Percentiles rank a stretch among this genome's conserved stretches.
Conservation (phyloP, 768 basidiomycete genomes). For the Postia placenta region DNA sequence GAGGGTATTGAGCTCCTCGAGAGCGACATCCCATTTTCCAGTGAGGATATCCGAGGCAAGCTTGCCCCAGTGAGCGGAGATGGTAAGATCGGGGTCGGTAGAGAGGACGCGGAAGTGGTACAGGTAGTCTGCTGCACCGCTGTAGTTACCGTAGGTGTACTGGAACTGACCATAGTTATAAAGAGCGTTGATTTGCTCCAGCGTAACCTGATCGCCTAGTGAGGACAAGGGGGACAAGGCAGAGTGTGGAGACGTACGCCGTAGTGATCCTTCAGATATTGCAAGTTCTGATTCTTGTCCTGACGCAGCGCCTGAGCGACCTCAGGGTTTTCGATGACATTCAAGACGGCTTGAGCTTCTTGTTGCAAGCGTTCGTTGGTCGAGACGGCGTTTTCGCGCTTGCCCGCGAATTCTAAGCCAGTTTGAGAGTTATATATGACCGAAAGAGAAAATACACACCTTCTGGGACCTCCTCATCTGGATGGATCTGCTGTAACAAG, state of each 20-base stretch:
- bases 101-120: slow-evolving; percentile 99
- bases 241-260: slow-evolving; percentile 7
- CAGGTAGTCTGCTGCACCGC: slow-evolving; percentile 92
- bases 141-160: slow-evolving; percentile 97
- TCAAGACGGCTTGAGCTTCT: slow-evolving; percentile 88
- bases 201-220: slow-evolving; percentile 62
- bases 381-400: slow-evolving; percentile 75
- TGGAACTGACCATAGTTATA: slow-evolving; percentile 99
- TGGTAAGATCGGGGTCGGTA: slow-evolving; percentile 87
- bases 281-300: slow-evolving; percentile 95
- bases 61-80: slow-evolving; percentile 98
- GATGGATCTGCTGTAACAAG: slow-evolving; percentile 74
- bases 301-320: slow-evolving; percentile 91
- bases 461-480: slow-evolving; percentile 60
- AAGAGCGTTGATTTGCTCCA: slow-evolving; percentile 91
- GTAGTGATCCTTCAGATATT: slow-evolving; percentile 91
- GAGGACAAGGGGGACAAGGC: not conserved
- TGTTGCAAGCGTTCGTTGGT: slow-evolving; percentile 82
- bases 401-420: slow-evolving; percentile 70
- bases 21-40: slow-evolving; percentile 91
- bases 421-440: not conserved
- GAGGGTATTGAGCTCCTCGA: slow-evolving; percentile 93
- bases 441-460: slow-evolving; percentile 37
- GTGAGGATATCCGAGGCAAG: slow-evolving; percentile 94
- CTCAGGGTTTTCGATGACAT: slow-evolving; percentile 95